phyloP scores from a whole-genome alignment of 202 grass and related monocot species.

The Elaeis oleifera region DNA sequence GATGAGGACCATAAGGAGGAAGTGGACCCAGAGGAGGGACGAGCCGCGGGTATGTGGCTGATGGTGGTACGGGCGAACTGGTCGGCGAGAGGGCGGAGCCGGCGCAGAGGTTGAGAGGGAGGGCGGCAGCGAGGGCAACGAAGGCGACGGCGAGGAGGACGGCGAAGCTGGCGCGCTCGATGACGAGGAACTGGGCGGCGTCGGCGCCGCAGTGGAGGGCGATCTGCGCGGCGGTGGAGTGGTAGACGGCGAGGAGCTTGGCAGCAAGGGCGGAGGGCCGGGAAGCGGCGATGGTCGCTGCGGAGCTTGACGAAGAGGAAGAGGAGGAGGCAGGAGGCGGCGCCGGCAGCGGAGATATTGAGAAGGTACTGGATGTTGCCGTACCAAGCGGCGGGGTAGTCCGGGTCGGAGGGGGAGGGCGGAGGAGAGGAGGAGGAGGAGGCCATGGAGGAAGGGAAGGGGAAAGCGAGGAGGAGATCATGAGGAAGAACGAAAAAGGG shows the following conservation, averaged over 20 bases:
- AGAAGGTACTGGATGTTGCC: slow-evolving; percentile 95
- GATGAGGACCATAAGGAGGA: slow-evolving; percentile 53
- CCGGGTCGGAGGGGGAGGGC: slow-evolving; percentile 37
- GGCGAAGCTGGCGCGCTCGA: slow-evolving; percentile 84
- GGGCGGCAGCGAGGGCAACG: slow-evolving; percentile 35
- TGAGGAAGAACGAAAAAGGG: not conserved
- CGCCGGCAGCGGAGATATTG: slow-evolving; percentile 88
- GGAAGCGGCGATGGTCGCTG: slow-evolving; percentile 87
- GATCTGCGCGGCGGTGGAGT: slow-evolving; percentile 83
- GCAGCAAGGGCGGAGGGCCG: slow-evolving; percentile 65
- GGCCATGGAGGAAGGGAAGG: slow-evolving; percentile 20
- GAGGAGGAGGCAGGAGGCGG: slow-evolving; percentile 72
- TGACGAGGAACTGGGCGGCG: slow-evolving; percentile 90
- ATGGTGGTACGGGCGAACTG: slow-evolving; percentile 90
- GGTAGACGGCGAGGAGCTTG: slow-evolving; percentile 95
- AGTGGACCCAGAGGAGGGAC: slow-evolving; percentile 74
- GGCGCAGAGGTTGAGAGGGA: slow-evolving; percentile 78
- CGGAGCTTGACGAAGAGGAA: slow-evolving; percentile 94
- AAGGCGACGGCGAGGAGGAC: slow-evolving; percentile 56
- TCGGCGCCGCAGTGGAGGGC: slow-evolving; percentile 98
- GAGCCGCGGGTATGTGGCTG: slow-evolving; percentile 69
- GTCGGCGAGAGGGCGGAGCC: slow-evolving; percentile 61
- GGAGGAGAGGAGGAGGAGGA: slow-evolving; percentile 25
- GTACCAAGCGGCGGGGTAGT: slow-evolving; percentile 64
- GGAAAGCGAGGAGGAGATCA: not conserved